Evolutionary conservation across 345 rosid genomes (phyloP).

Genomic region (Populus pruinosa): DNA sequence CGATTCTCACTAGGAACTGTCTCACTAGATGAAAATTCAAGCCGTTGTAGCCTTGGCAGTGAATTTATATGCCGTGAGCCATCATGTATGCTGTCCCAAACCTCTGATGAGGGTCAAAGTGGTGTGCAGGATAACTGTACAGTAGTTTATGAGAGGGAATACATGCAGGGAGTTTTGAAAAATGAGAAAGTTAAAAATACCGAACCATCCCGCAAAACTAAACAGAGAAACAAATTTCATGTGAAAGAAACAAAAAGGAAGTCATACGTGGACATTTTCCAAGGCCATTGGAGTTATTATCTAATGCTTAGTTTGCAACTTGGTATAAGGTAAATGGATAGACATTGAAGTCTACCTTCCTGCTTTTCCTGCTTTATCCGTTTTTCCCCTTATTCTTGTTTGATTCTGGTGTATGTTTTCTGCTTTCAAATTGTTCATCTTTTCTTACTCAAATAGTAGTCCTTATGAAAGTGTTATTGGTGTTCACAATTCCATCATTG

Average conservation of each 20-base stretch:
- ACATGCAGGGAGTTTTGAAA: conserved; percentile 81
- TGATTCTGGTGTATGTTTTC: too few relatives aligned
- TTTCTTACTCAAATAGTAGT: too few relatives aligned
- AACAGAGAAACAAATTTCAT: conserved; percentile 39
- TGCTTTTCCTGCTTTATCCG: too few relatives aligned
- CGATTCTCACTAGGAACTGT: conserved; percentile 32
- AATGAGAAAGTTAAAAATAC: conserved; percentile 48
- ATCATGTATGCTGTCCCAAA: conserved; percentile 33
- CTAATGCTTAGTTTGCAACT: conserved; percentile 89
- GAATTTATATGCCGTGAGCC: conserved; percentile 37
- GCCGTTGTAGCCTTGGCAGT: conserved; percentile 26
- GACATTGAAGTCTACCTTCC: not conserved
- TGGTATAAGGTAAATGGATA: conserved; percentile 74
- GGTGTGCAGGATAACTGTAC: conserved; percentile 39
- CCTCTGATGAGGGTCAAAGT: conserved; percentile 41
- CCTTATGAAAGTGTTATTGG: too few relatives aligned
- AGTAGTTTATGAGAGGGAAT: conserved; percentile 71
- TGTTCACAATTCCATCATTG: too few relatives aligned
- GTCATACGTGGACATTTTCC: conserved; percentile 40
- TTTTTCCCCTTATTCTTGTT: too few relatives aligned
- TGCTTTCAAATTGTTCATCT: too few relatives aligned
- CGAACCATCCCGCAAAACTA: conserved; percentile 38
- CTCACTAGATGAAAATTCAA: conserved; percentile 41
- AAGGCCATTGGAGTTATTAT: conserved; percentile 50
- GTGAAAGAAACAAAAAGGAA: conserved; percentile 46